These are phyloP conservation scores for Leptographium galeiforme DNA, from an alignment of 2,329 filamentous ascomycete species.

Conservation along the genomic window DNA sequence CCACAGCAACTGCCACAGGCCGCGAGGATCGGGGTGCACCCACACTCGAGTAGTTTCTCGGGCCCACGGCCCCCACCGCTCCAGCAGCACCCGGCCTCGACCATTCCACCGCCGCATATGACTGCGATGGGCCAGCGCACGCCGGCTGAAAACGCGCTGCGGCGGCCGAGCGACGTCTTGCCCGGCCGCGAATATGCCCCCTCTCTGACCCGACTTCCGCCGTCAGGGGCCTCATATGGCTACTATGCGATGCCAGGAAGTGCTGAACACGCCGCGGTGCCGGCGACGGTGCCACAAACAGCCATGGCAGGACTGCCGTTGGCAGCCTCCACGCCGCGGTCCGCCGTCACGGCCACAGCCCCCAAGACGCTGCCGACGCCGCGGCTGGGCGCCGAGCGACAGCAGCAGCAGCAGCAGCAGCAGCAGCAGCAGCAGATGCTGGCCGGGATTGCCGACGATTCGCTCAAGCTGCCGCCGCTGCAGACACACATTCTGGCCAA, in stretches of 20 bases:
- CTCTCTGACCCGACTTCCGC: neutral
- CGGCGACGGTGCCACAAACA: neutral
- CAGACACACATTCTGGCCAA: slow-evolving; percentile 23
- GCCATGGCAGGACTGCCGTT: slow-evolving; percentile 7
- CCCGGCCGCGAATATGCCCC: neutral
- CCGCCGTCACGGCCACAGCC: neutral
- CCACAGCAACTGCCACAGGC: neutral
- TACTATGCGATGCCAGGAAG: neutral
- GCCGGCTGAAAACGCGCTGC: neutral
- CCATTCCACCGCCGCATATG: neutral
- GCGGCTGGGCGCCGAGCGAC: neutral
- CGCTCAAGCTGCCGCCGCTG: slow-evolving; percentile 38
- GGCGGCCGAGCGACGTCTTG: neutral
- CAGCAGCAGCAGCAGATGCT: neutral
- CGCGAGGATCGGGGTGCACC: neutral
- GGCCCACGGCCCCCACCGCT: neutral
- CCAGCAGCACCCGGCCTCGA: neutral
- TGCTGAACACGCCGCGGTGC: neutral
- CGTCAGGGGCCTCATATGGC: slow-evolving; percentile 4
- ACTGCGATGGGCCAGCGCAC: neutral
- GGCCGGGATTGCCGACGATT: slow-evolving; percentile 25
- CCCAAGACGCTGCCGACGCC: too few species aligned
- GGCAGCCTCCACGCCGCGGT: slow-evolving; percentile 15
- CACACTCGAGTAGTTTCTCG: neutral
- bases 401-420: neutral